Base-by-base conservation (phyloP, 1,284 basidiomycete species). In the Marasmius fiardii region DNA sequence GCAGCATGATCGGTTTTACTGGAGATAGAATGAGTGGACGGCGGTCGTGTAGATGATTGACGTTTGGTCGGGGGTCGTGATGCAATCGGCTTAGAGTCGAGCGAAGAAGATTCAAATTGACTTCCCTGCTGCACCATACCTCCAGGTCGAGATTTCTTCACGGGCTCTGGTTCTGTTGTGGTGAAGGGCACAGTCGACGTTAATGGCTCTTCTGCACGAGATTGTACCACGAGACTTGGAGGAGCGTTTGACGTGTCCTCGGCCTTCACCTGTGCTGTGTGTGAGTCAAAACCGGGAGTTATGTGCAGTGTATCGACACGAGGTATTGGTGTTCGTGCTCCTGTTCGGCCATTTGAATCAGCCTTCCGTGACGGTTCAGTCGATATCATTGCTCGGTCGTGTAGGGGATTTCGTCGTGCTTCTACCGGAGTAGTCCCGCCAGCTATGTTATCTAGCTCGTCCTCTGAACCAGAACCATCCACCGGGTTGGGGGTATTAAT, bases 401-500 rank as follows among this genome's bases (percentile, higher is more conserved):
- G 49, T 43, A 24, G 44, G 18, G 16, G 34, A 53, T 56, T 50
- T 51, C 23, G 43, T 7, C 20, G 16, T 31, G 11, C 24, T 51
- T 45, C 34, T 5, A 52, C 50, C 31, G 39, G 37, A 21, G 55
- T 54, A 23, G 65, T 61, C n/a, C 55, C 61, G 56, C 68, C 67
- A 49, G 64, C 65, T 53, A 41, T 20, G 16, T 16, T 41, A 4
- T 74, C 73, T 20, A 67, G 66, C 28, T 71, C 69, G 8, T 67
- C 68, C 54, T 76, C 75, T 16, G 70, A 71, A 45, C 78, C 78
- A 5, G 81, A 81, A 31, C 73, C 74, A 14, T 70, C 63, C 41
- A 73, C 65, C 44, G 74, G 68, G 58, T 78, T 79, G 8, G 88
- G 88, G 2, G 87, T 90, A 2, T 73, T 85, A 1, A 81, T 84